Base-by-base conservation (phyloP, 2,329 filamentous ascomycete species). In the Colletotrichum destructivum region DNA sequence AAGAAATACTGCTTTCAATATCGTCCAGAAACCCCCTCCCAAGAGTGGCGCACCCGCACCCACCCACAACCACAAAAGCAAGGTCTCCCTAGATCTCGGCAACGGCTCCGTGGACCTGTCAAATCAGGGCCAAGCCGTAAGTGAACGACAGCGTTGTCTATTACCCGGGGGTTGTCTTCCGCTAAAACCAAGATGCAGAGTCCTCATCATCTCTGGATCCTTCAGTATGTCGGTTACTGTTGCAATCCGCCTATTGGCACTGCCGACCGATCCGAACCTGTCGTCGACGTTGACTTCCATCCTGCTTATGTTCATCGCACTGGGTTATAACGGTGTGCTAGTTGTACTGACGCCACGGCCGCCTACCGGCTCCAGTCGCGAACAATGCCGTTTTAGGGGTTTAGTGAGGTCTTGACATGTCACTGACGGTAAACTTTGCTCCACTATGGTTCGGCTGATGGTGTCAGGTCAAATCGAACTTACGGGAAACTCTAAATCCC, bases 331-430 rank as follows among this genome's bases (percentile, higher is more conserved):
- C 9, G 7, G 31, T n/a, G 31, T 55, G 23, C 35, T 38, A 38
- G 35, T 38, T 38, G 8, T 38, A 8, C 35, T 38, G 35, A 38
- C 9, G 35, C 8, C 35, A 12, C 31, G 54, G 35, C 12, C 12
- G 5, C 35, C 54, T 21, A 40, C 23, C 23, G 23, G 23, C 23
- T 23, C 23, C 23, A 42, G 47, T 68, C 66, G 60, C 51, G 60
- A 68, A 68, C 40, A 21, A 42, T 55, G 31, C 66, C 42, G 26
- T 23, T 47, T 26, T 62, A n/a, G 18, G 44, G 4, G 12, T 26
- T 42, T 40, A 44, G 26, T 4, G 12, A 40, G 65, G 49, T 16
- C 18, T n/a, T 40, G 42, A 63, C 49, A 55, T 49, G 40, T 63
- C 46, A 55, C 59, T 49, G 23, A 42, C 12, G 15, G 31, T 38